phyloP scores from a whole-genome alignment of 1,284 basidiomycete genomes.

The Trichosporon coremiiforme region DNA sequence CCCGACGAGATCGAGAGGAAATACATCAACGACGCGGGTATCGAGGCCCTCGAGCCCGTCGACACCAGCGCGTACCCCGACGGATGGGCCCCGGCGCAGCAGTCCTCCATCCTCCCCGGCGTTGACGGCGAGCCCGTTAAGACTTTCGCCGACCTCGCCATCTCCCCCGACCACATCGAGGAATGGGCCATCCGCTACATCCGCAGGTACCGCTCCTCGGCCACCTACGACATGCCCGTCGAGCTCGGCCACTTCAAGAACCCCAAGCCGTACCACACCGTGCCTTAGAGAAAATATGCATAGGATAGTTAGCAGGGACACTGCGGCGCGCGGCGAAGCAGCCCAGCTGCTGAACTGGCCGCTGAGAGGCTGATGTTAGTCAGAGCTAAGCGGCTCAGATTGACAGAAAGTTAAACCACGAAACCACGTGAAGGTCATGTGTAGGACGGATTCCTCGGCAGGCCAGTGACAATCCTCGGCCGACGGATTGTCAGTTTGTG shows the following conservation, averaged over 20 bases:
- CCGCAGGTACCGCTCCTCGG: constrained; percentile 78
- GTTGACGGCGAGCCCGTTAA: constrained; percentile 57
- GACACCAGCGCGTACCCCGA: constrained; percentile 37
- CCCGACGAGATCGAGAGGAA: constrained; percentile 89
- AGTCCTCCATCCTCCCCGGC: constrained; percentile 49
- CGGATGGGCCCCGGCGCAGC: constrained; percentile 60
- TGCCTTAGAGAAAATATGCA: constrained; percentile 50
- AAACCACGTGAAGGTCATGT: no score
- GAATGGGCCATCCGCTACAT: constrained; percentile 88
- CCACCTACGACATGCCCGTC: constrained; percentile 57
- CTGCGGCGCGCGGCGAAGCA: background rate
- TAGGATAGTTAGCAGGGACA: constrained; percentile 19
- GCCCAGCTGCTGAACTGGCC: no score
- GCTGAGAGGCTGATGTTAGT: no score
- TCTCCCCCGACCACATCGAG: constrained; percentile 81
- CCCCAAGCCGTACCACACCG: constrained; percentile 57
- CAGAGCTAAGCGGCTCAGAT: no score
- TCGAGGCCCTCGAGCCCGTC: constrained; percentile 65
- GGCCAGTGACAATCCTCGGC: no score
- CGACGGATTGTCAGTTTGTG: no score
- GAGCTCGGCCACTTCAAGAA: constrained; percentile 56
- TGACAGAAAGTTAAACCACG: no score
- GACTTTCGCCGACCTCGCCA: constrained; percentile 60
- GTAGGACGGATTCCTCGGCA: background rate
- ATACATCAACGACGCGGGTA: constrained; percentile 74